These are phyloP conservation scores for Candida jianshihensis DNA, from an alignment of 805 yeast species.

Conservation along the genomic window DNA sequence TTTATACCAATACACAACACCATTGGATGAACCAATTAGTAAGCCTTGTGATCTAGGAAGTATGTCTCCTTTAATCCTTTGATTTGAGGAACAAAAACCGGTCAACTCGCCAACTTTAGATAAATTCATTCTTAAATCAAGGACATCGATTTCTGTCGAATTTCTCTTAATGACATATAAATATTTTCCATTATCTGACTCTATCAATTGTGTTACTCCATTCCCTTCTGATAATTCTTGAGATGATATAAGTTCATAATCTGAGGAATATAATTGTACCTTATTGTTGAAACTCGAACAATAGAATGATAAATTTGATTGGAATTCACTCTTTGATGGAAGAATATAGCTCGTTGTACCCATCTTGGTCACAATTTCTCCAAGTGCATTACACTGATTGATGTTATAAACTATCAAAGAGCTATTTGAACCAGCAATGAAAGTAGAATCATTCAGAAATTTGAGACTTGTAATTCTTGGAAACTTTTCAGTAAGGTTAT, in stretches of 20 bases:
- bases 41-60: conserved; percentile 20
- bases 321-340: conserved; percentile 5
- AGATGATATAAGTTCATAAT: conserved; percentile 15
- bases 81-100: conserved; percentile 10
- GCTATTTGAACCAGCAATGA: conserved; percentile 27
- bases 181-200: conserved; percentile 30
- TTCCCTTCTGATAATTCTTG: conserved; percentile 15
- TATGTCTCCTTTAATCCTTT: conserved; percentile 19
- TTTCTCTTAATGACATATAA: conserved; percentile 27
- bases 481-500: conserved; percentile 27
- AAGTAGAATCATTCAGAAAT: conserved; percentile 16
- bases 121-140: conserved; percentile 29
- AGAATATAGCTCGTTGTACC: conserved; percentile 19
- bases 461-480: conserved; percentile 24
- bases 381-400: conserved; percentile 18
- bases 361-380: not conserved
- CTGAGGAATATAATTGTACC: conserved; percentile 23
- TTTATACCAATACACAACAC: conserved; percentile 14
- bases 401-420: conserved; percentile 26
- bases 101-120: conserved; percentile 8
- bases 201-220: conserved; percentile 30
- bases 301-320: conserved; percentile 16
- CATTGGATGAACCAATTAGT: conserved; percentile 21
- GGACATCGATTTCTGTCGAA: conserved; percentile 22
- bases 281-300: conserved; percentile 26